A percentile compares a stretch with the other conserved stretches of the same genome.
These are phyloP conservation scores for Rhodotorula sp. DNA, from an alignment of 1,284 basidiomycete genomes.

Conservation along the genomic window DNA sequence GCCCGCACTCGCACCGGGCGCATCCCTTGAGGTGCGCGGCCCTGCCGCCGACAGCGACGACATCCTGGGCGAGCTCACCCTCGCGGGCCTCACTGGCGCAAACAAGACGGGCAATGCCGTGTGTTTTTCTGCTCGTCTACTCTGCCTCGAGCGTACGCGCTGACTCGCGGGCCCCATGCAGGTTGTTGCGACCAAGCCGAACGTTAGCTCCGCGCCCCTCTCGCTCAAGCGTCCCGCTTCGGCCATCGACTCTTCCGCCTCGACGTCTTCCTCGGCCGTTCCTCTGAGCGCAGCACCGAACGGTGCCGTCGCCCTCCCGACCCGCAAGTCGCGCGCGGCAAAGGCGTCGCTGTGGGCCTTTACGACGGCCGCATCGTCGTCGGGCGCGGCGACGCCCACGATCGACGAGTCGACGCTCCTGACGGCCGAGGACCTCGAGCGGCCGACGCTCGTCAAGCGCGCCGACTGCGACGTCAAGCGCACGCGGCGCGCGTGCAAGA, in stretches of 20 bases:
- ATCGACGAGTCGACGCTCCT: conserved; percentile 75
- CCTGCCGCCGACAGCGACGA: conserved; percentile 30
- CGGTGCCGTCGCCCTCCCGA: conserved; percentile 39
- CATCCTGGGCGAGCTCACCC: conserved; percentile 28
- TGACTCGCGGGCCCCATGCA: neutral
- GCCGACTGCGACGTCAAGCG: conserved; percentile 53
- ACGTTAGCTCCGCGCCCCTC: conserved; percentile 30
- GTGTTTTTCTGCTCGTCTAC: neutral
- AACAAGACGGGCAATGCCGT: conserved; percentile 20
- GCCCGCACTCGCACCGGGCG: conserved; percentile 33
- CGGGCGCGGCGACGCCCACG: conserved; percentile 56
- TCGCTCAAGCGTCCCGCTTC: conserved; percentile 39
- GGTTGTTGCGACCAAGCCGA: conserved; percentile 30
- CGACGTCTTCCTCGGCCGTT: conserved; percentile 48
- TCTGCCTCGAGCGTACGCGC: neutral
- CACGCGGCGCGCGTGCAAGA: conserved; percentile 82
- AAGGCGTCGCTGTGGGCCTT: conserved; percentile 73
- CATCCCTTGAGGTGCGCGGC: conserved; percentile 27
- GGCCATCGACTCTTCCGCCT: conserved; percentile 52
- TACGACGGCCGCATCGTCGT: conserved; percentile 46
- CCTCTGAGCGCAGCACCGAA: neutral
- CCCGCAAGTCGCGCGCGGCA: conserved; percentile 58
- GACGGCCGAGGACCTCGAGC: conserved; percentile 68
- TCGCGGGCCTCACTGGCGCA: conserved; percentile 30
- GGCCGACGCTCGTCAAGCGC: conserved; percentile 69